phyloP scores from a whole-genome alignment of 345 rosid genomes.

The Moricandia moricandioides region DNA sequence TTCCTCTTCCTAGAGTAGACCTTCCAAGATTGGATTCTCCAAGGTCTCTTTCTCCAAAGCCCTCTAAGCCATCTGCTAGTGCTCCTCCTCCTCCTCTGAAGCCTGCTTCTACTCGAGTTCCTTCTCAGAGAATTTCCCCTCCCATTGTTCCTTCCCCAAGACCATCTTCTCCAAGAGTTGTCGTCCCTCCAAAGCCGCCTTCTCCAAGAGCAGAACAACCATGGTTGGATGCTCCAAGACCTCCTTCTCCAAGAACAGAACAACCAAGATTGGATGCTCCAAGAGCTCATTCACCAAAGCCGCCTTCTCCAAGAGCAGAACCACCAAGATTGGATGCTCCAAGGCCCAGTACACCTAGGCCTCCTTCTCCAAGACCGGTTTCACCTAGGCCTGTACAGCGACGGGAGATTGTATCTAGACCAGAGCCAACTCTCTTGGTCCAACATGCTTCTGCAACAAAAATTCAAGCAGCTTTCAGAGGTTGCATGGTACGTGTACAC shows the following conservation, averaged over 20 bases:
- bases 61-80: slow-evolving; percentile 35
- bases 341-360: slow-evolving; percentile 48
- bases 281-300: slow-evolving; percentile 17
- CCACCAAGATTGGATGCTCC: slow-evolving; percentile 14
- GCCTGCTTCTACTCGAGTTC: slow-evolving; percentile 34
- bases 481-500: slow-evolving; percentile 54
- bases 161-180: slow-evolving; percentile 17
- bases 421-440: slow-evolving; percentile 65
- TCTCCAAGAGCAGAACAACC: slow-evolving; percentile 61
- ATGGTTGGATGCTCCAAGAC: slow-evolving; percentile 17
- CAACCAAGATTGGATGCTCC: slow-evolving; percentile 38
- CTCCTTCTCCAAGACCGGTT: slow-evolving; percentile 49
- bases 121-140: slow-evolving; percentile 44
- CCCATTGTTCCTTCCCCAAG: slow-evolving; percentile 40
- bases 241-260: slow-evolving; percentile 48
- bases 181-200: slow-evolving; percentile 43
- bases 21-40: slow-evolving; percentile 13
- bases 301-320: slow-evolving; percentile 27
- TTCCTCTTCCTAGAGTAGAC: slow-evolving; percentile 18
- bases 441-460: slow-evolving; percentile 79
- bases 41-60: slow-evolving; percentile 48
- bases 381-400: slow-evolving; percentile 27
- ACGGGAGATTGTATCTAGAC: slow-evolving; percentile 46
- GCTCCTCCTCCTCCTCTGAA: slow-evolving; percentile 42
- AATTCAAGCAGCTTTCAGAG: slow-evolving; percentile 87